Evolutionary conservation across 2,329 filamentous ascomycete genomes (phyloP).

Genomic region (Fusarium metavorans): DNA sequence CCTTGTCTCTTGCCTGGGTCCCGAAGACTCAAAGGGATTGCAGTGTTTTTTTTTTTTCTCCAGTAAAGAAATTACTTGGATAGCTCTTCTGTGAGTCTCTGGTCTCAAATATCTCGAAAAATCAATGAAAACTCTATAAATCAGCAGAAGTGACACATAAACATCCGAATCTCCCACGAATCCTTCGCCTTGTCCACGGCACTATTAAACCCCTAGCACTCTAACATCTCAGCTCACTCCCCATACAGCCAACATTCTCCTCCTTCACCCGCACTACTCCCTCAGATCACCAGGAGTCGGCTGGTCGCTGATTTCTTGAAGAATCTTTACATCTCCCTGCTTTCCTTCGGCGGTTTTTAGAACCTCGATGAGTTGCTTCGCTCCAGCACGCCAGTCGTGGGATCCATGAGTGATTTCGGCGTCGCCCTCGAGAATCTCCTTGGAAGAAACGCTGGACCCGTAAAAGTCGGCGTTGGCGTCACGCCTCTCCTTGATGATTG

Average conservation of each 20-base stretch:
- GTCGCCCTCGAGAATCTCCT: conserved; percentile 16
- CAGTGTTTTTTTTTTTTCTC: too few relatives aligned
- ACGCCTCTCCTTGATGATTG: conserved; percentile 76
- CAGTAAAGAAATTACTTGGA: not conserved
- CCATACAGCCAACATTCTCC: not conserved
- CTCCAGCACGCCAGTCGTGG: not conserved
- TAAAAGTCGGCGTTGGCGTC: conserved; percentile 82
- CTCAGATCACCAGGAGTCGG: not conserved
- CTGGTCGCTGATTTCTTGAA: not conserved
- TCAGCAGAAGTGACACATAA: not conserved
- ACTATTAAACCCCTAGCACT: not conserved
- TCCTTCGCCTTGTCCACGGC: not conserved
- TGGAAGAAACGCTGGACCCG: conserved; percentile 49
- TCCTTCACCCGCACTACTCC: not conserved
- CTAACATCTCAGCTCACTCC: not conserved
- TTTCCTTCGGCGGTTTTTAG: not conserved
- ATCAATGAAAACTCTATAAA: not conserved
- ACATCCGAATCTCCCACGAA: not conserved
- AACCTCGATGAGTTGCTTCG: not conserved
- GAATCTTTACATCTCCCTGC: not conserved
- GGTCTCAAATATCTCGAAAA: not conserved
- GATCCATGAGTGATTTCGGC: not conserved
- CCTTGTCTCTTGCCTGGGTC: not conserved
- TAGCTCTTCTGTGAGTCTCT: not conserved
- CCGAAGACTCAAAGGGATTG: not conserved